phyloP scores from a whole-genome alignment of 2,329 filamentous ascomycete genomes.

The Calonectria henricotiae region DNA sequence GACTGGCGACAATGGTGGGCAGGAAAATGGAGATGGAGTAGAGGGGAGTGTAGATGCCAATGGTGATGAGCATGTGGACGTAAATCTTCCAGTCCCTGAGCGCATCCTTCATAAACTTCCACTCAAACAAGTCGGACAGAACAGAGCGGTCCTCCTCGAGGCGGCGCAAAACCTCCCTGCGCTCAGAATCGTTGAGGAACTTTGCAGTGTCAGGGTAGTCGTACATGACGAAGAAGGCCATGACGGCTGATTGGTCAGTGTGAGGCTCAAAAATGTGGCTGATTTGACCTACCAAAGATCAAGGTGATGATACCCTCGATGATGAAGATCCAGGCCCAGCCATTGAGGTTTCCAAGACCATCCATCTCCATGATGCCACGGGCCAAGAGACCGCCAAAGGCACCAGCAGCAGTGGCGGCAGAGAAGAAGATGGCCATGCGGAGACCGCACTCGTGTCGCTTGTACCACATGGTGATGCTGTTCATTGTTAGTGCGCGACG shows the following conservation, averaged over 20 bases:
- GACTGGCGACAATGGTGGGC: constrained; percentile 57
- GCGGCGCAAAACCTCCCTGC: constrained; percentile 61
- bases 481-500: neutral
- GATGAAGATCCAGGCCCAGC: constrained; percentile 89
- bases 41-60: constrained; percentile 66
- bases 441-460: constrained; percentile 73
- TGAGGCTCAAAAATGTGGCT: neutral
- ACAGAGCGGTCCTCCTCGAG: constrained; percentile 63
- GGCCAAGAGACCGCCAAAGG: constrained; percentile 75
- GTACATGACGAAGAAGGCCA: constrained; percentile 69
- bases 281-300: constrained; percentile 55
- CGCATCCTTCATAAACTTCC: constrained; percentile 71
- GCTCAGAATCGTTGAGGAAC: constrained; percentile 66
- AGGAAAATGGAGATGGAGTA: constrained; percentile 61
- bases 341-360: constrained; percentile 66
- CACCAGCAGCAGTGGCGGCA: constrained; percentile 73
- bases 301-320: constrained; percentile 73
- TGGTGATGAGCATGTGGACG: constrained; percentile 74
- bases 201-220: constrained; percentile 72
- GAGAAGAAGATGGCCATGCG: constrained; percentile 75
- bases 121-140: constrained; percentile 72
- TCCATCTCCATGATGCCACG: constrained; percentile 74
- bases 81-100: constrained; percentile 73
- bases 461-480: constrained; percentile 73
- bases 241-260: constrained; percentile 59